phyloP scores from a whole-genome alignment of 495 filamentous ascomycete species.

The Chaetomidium leptoderma region DNA sequence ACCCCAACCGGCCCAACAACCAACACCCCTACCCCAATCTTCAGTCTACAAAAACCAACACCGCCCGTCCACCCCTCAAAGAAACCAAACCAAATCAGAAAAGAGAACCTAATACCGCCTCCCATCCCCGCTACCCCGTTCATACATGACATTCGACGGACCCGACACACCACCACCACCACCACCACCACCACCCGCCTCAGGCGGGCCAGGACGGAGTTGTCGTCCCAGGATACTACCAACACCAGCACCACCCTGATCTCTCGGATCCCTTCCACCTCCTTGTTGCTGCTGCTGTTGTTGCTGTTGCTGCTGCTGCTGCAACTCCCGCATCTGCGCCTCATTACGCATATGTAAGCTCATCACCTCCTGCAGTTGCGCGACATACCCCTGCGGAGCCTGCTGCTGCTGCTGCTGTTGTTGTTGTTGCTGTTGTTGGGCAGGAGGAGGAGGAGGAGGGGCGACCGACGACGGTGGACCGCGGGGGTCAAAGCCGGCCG shows the following conservation, averaged over 20 bases:
- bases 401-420: conserved; percentile 9
- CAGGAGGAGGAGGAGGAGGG: conserved; percentile 16
- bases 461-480: conserved; percentile 21
- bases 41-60: too few species aligned
- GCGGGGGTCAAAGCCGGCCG: conserved; percentile 22
- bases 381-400: background rate
- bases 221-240: conserved; percentile 4
- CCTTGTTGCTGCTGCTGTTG: background rate
- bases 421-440: background rate
- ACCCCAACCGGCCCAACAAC: too few species aligned
- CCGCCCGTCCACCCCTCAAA: too few species aligned
- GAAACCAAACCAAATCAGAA: too few species aligned
- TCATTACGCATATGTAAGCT: conserved; percentile 19
- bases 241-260: background rate
- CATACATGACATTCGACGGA: too few species aligned
- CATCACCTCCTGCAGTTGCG: conserved; percentile 1
- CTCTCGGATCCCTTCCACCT: background rate
- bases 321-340: conserved; percentile 16
- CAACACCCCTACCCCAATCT: too few species aligned
- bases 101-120: background rate
- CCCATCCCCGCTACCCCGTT: background rate
- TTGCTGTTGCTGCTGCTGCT: background rate
- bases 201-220: conserved; percentile 3
- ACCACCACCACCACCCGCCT: background rate
- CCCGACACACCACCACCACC: too few species aligned